Base-by-base conservation (phyloP, 1,284 basidiomycete genomes). In the Apiotrichum gamsii region DNA sequence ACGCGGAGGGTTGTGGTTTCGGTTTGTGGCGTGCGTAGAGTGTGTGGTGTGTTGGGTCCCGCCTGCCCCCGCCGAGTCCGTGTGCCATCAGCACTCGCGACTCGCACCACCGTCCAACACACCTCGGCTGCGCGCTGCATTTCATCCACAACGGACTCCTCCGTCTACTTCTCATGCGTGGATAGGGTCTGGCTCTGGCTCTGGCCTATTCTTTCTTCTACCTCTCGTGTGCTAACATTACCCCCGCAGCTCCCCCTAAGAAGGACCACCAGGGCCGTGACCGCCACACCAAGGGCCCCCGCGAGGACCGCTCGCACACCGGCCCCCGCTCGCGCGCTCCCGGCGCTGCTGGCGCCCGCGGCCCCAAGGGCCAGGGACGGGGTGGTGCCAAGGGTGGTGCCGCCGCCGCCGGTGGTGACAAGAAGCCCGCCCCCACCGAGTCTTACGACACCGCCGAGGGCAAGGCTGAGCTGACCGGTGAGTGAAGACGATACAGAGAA, bases 401-500 rank as follows among this genome's bases (percentile, higher is more conserved):
- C 14, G 38, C 45, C 43, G 25, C 24, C 59, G 88, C 33, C 84
- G 29, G 14, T 69, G 90, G 95, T 74, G 85, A 90, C 61, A 95
- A 95, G 81, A 87, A 87, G 77, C 74, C 91, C 60, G 46, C 39
- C 19, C 32, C 43, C 32, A 14, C 51, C 15, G 86, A 90, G 70
- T 85, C 83, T 57, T 95, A 90, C 90, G 90, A 90, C 57, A 87
- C 85, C 51, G 86, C 89, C 61, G 87, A 91, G 63, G 87, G 83
- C 62, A 77, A 76, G 58, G 78, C 77, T 37, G 90, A 94, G 73
- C 75, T 83, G 62, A 81, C 78, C 50, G 86, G 82, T 56, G 73
- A 67, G 49, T 72, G 59, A 3, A 29, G 4, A 0, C 6, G 13
- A 1, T 6, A 10, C 20, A 13, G 21, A n/a, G n/a, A n/a, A n/a